Base-by-base conservation (phyloP, 192 early-diverging fungal species). In the Mortierella alpina region DNA sequence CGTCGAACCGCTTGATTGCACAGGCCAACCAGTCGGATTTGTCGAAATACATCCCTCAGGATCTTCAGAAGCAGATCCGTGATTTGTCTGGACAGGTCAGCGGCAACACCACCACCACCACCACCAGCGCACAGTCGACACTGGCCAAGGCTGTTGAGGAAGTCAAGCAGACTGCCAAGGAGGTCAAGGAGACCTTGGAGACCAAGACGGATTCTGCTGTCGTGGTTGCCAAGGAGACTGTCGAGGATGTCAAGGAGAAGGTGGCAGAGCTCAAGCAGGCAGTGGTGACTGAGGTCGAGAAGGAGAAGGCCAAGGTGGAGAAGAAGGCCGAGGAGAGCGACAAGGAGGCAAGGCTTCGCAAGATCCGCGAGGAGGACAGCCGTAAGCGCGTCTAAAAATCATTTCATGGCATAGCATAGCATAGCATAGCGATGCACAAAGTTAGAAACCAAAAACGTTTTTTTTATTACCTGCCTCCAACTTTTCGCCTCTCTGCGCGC, bases 1-100 rank as follows among this genome's bases (percentile, higher is more conserved):
- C 77, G 5, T 53, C 77, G 31, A 80, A 80, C 55, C 77, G 77
- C 41, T 48, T 80, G 47, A 80, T 80, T 46, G 77, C 70, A 1
- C 63, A 60, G 41, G 77, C 77, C 44, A 72, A 72, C 60, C 59
- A 66, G n/a, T 80, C 77, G 13, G 77, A 80, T 58, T 45, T 80
- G 5, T 62, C 70, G 22, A 80, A 80, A 55, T 80, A 72, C 44
- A 55, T 80, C 11, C 77, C 77, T 39, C 18, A 65, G 53, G 70
- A 80, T 54, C n/a, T 80, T 48, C 77, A 80, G 60, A 80, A 72
- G 59, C 77, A 80, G 55, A 56, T 80, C 46, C 77, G 70, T 41
- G 77, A 80, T 12, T 45, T 80, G 7, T 58, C 75, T 13, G 57
- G 57, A 57, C 63, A 51, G 20, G 64, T 52, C 44, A 54, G 50